Base-by-base conservation (phyloP, 1,139 yeast species). In the Wickerhamiella pararugosa region DNA sequence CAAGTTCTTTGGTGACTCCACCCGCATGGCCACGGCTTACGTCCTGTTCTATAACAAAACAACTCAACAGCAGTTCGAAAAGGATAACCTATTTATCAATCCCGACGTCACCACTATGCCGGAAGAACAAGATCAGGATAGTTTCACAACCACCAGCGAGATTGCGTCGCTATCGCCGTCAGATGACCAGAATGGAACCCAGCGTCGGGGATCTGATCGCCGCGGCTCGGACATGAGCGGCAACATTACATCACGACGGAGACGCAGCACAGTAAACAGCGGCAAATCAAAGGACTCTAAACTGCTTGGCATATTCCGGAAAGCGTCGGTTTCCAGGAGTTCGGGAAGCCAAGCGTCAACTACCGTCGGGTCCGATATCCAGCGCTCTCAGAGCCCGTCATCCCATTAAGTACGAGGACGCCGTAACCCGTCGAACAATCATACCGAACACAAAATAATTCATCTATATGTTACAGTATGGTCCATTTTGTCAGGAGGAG, bases 11-110 rank as follows among this genome's bases (percentile, higher is more conserved):
- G 98, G 98, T 25, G 87, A 84, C 56, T 77, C 82, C 2, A 80
- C 83, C 5, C 93, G 94, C 2, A 70, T 84, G 54, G 92, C 95
- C 0, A 79, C 94, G 39, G 97, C 97, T 0, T 90, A 90, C 58
- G 79, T 90, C 10, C 63, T 90, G 45, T 84, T 87, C 53, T 90
- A 87, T 60, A 73, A 69, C 51, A 65, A 62, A 42, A 54, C 59
- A 10, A 47, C 54, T 7, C 57, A 57, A 25, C 45, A 50, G 28
- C 44, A 47, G 40, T 45, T 52, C 45, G 58, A 51, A 40, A 46
- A 48, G 44, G 53, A 49, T 43, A 53, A 53, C 43, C 47, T 54
- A 34, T 54, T 49, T 42, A 53, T 56, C 21, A 53, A 51, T 40
- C 50, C 40, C 21, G 43, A 40, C 21, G 40, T 40, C 30, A 36